Base-by-base conservation (phyloP, 2,329 filamentous ascomycete genomes). In the Septoria linicola region DNA sequence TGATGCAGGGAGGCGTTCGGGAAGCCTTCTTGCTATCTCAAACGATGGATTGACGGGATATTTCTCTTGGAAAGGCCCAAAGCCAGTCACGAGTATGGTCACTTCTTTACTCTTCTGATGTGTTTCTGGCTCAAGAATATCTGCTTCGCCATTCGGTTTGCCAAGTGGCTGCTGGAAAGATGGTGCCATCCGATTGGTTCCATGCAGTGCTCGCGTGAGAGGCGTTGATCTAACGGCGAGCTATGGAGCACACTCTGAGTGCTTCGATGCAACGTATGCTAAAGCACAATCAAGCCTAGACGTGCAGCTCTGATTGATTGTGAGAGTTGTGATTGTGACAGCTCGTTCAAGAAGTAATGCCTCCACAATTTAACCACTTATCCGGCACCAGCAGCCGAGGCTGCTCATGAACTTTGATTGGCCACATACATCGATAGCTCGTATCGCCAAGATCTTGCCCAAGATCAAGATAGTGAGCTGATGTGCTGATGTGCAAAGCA, bases 1-100 rank as follows among this genome's bases (percentile, higher is more conserved):
- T 41, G 54, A 53, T 44, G 54, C 31, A 23, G 82, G 80, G 4
- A 91, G 78, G 59, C 80, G 78, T 2, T 78, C 69, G 3, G 88
- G 84, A n/a, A 95, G 80, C 16, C 73, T 75, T 20, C 76, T 77
- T 41, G 86, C 83, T 65, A 95, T 91, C 65, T 91, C 80, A 79
- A 82, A 91, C 2, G 89, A 89, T 7, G 89, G 88, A 66, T 95
- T 95, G 53, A 84, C 73, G 21, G 83, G 81, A 64, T 66, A 68
- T 34, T 84, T 84, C 37, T 84, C 76, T 61, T 85, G 83, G 70
- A 95, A 95, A 1, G 89, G 85, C 11, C 60, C 61, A 37, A 66
- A 66, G 2, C 72, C 72, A 16, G 71, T 77, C n/a, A 78, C 68
- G 16, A 77, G 62, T 30, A 77, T 71, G 46, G 70, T 75, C 41